These are phyloP conservation scores for Arabidopsis lyrata DNA, from an alignment of 441 rosid genomes.

Conservation along the genomic window DNA sequence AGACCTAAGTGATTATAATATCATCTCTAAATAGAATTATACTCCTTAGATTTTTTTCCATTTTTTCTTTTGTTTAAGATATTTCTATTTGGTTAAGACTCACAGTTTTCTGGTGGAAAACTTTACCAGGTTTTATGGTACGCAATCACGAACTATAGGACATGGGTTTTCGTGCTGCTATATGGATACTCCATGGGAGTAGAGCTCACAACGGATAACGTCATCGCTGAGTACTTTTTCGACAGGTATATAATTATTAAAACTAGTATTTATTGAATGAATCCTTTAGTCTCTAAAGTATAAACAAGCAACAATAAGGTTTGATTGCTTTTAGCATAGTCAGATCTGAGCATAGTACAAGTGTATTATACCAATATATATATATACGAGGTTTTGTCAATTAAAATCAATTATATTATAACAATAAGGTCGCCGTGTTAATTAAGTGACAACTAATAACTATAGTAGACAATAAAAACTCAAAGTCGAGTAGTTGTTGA, in stretches of 20 bases:
- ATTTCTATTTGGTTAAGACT: neutral
- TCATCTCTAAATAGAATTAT: neutral
- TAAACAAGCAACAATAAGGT: neutral
- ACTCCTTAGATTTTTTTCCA: neutral
- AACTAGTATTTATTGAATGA: conserved; percentile 1
- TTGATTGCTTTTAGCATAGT: neutral
- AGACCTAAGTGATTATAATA: neutral
- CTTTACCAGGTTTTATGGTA: conserved; percentile 70
- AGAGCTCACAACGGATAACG: conserved; percentile 79
- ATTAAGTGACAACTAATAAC: too few species aligned
- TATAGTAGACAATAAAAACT: neutral
- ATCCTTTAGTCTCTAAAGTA: neutral
- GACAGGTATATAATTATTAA: conserved; percentile 50
- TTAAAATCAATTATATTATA: too few species aligned
- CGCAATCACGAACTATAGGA: conserved; percentile 77
- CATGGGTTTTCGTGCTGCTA: conserved; percentile 87
- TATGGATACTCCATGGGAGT: conserved; percentile 90
- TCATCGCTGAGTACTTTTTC: conserved; percentile 78
- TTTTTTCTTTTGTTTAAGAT: neutral
- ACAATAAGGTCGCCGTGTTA: too few species aligned
- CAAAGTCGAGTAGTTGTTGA: too few species aligned
- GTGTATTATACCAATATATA: neutral
- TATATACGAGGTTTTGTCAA: too few species aligned
- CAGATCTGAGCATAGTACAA: too few species aligned
- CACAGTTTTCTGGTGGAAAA: neutral